These are phyloP conservation scores for Colletotrichum lini DNA, from an alignment of 2,329 filamentous ascomycete genomes.

Conservation along the genomic window DNA sequence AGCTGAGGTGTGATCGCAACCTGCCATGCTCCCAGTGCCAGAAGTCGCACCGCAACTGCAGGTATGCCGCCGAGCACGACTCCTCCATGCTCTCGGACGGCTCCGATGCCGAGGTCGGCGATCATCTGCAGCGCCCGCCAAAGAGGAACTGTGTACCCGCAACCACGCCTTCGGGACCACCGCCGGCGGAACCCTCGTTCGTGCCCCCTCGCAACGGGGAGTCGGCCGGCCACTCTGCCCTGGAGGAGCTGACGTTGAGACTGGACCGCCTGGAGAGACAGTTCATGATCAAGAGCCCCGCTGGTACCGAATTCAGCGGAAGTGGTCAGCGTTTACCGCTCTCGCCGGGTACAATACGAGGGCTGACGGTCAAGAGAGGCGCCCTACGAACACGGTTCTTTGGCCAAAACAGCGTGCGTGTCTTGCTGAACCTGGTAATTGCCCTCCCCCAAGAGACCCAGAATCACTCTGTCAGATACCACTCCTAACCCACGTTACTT, in stretches of 20 bases:
- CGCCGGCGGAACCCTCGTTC: constrained; percentile 18
- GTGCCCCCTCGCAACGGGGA: constrained; percentile 49
- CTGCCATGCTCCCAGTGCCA: constrained; percentile 71
- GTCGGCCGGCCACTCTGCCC: constrained; percentile 49
- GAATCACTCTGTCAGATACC: constrained; percentile 2
- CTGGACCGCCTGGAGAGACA: constrained; percentile 70
- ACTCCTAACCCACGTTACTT: constrained; percentile 34
- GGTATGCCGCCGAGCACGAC: constrained; percentile 66
- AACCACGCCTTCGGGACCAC: constrained; percentile 23
- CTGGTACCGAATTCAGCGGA: constrained; percentile 54
- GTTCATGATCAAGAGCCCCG: constrained; percentile 59
- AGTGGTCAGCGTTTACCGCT: constrained; percentile 50
- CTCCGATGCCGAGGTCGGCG: constrained; percentile 58
- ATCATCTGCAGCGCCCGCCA: constrained; percentile 52
- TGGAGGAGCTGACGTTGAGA: constrained; percentile 65
- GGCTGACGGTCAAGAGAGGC: constrained; percentile 64
- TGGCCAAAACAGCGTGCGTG: constrained; percentile 67
- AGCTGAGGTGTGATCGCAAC: constrained; percentile 69
- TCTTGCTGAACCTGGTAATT: constrained; percentile 68
- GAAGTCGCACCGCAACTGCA: constrained; percentile 68
- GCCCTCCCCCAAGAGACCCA: constrained; percentile 43
- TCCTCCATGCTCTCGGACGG: constrained; percentile 63
- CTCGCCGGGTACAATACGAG: constrained; percentile 62
- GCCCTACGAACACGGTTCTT: constrained; percentile 65
- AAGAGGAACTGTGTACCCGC: constrained; percentile 56